A percentile compares a stretch with the other conserved stretches of the same genome.
Evolutionary conservation across 306 rosid genomes (phyloP).

Genomic region (Rubus parviflorus): DNA sequence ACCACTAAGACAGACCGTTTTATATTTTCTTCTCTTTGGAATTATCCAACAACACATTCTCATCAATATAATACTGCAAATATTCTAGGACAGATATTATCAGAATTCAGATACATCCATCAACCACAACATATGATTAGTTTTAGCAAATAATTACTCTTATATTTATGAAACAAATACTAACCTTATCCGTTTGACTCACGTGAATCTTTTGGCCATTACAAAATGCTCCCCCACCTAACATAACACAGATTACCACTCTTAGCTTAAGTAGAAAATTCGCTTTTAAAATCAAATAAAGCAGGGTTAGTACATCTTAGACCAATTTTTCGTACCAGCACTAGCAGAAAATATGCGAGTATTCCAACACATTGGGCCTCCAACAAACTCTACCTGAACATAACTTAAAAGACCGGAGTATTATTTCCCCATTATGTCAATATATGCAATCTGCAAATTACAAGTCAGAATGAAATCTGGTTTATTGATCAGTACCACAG

Average conservation of each 20-base stretch:
- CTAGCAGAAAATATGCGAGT: constrained; percentile 84
- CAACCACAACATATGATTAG: background rate
- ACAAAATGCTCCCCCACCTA: constrained; percentile 95
- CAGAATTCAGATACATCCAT: background rate
- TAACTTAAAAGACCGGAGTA: background rate
- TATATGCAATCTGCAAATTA: constrained; percentile 6
- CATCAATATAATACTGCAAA: background rate
- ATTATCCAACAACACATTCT: background rate
- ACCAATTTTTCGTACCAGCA: constrained; percentile 54
- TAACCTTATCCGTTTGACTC: constrained; percentile 70
- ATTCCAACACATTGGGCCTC: constrained; percentile 99
- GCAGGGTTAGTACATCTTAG: constrained; percentile 18
- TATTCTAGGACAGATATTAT: background rate
- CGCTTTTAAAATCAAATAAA: constrained; percentile 20
- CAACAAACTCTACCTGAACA: constrained; percentile 90
- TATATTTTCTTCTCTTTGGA: background rate
- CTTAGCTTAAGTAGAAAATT: constrained; percentile 8
- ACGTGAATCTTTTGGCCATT: constrained; percentile 77
- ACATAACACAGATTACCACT: constrained; percentile 28
- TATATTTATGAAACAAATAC: constrained; percentile 7
- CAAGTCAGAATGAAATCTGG: constrained; percentile 9
- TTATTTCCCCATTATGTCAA: background rate
- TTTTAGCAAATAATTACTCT: background rate
- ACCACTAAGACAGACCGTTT: background rate
- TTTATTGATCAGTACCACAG: constrained; percentile 61